A percentile compares a stretch with the other conserved stretches of the same genome.
phyloP scores from a whole-genome alignment of 2,329 filamentous ascomycete genomes.

The Colletotrichum echinochloae region DNA sequence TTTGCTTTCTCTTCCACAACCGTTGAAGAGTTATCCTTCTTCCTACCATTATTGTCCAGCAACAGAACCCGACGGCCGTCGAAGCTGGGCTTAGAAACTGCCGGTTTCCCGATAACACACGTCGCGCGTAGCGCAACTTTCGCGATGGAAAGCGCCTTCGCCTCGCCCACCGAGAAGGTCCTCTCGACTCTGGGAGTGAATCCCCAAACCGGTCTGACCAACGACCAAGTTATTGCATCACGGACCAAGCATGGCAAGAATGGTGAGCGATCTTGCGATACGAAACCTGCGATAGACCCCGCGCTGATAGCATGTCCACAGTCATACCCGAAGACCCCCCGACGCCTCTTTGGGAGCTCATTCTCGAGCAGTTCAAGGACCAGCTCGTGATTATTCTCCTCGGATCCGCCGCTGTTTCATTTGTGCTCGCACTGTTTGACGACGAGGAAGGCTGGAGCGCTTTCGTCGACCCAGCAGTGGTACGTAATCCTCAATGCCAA shows the following conservation, averaged over 20 bases:
- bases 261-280: constrained; percentile 59
- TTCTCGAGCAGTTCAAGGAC: constrained; percentile 99
- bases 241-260: constrained; percentile 74
- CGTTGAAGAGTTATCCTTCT: constrained; percentile 1
- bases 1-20: neutral
- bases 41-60: no score
- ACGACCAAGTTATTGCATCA: constrained; percentile 67
- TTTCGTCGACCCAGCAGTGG: constrained; percentile 95
- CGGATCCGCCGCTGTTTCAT: constrained; percentile 92
- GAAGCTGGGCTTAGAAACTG: constrained; percentile 34
- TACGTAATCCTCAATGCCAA: constrained; percentile 62
- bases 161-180: constrained; percentile 68
- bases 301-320: constrained; percentile 46
- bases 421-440: constrained; percentile 92
- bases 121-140: constrained; percentile 40
- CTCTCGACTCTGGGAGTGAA: constrained; percentile 70
- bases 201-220: constrained; percentile 65
- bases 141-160: constrained; percentile 73
- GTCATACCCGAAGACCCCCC: constrained; percentile 87
- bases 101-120: constrained; percentile 35
- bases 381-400: constrained; percentile 96
- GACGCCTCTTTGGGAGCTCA: constrained; percentile 94
- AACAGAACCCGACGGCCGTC: constrained; percentile 17
- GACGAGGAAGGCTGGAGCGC: constrained; percentile 94
- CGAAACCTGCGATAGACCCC: constrained; percentile 16